Evolutionary conservation across 805 yeast genomes (phyloP), one percentile per base, ranked within the genome.

Genomic region (Candida ovalis): DNA sequence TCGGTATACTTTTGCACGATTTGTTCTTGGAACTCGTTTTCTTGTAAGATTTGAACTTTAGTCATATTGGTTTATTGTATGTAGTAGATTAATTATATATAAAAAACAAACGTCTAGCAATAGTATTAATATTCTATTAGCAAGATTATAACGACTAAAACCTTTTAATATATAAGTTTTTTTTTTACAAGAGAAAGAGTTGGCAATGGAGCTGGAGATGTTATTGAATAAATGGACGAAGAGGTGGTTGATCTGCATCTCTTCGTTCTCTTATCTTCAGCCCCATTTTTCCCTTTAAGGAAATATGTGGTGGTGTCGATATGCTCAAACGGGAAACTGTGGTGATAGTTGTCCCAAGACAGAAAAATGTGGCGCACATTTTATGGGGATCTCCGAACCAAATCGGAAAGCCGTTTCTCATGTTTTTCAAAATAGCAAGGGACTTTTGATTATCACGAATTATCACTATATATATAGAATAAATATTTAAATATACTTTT

Each of bases 1-100:
- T 94, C 96, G 37, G 84, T 79, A 60, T 78, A 80, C 55, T 77
- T 72, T 52, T 68, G 71, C 17, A 77, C 81, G 48, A 80, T 63
- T 45, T 72, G 64, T 19, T 65, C 55, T 57, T 76, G 72, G 62
- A 80, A 80, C 27, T 73, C 70, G 44, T 70, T 57, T 47, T 66
- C 70, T 22, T 41, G 23, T 37, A 44, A 22, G 10, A 33, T 33
- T 23, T 39, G 23, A 25, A 44, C 30, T 23, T 39, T 39, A 1
- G 43, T 19, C 41, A 39, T 39, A 5, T 18, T 35, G 12, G 30
- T 12, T 27, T 8, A 12, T n/a, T n/a, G n/a, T n/a, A n/a, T n/a
- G 15, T 30, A 10, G 15, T 30, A 30, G 35, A 8, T 6, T 5
- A 7, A 12, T 7, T 13, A 30, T 12, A 17, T 7, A 10, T 7